phyloP scores from a whole-genome alignment of 441 rosid genomes.

The Pelargonium cotyledonis region DNA sequence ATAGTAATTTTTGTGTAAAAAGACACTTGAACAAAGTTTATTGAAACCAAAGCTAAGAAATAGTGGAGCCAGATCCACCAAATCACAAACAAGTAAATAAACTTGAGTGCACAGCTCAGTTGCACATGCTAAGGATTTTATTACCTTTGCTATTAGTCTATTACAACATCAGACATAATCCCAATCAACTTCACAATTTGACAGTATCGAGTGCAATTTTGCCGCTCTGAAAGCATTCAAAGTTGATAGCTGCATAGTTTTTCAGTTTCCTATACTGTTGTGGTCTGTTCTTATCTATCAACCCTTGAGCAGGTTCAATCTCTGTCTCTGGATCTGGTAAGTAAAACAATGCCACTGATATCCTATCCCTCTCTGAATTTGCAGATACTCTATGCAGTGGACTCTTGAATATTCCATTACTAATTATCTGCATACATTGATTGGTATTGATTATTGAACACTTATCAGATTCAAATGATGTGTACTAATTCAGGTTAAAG shows the following conservation, averaged over 20 bases:
- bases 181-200: neutral
- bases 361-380: slow-evolving; percentile 11
- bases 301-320: slow-evolving; percentile 18
- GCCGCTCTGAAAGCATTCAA: slow-evolving; percentile 41
- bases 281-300: slow-evolving; percentile 19
- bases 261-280: slow-evolving; percentile 33
- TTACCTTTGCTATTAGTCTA: too few relatives aligned
- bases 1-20: too few relatives aligned
- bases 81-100: too few relatives aligned
- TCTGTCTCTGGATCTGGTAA: slow-evolving; percentile 25
- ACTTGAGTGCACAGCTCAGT: too few relatives aligned
- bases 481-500: neutral
- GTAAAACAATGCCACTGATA: slow-evolving; percentile 18
- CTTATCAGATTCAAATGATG: too few relatives aligned
- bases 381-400: slow-evolving; percentile 25
- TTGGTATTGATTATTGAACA: too few relatives aligned
- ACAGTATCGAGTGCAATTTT: slow-evolving; percentile 43
- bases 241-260: slow-evolving; percentile 39
- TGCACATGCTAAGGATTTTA: too few relatives aligned
- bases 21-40: too few relatives aligned
- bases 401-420: slow-evolving; percentile 24
- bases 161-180: too few relatives aligned
- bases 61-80: too few relatives aligned
- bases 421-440: slow-evolving; percentile 26
- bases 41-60: too few relatives aligned